These are phyloP conservation scores for Ophiostoma pallidulum DNA, from an alignment of 2,329 filamentous ascomycete species.

Conservation along the genomic window DNA sequence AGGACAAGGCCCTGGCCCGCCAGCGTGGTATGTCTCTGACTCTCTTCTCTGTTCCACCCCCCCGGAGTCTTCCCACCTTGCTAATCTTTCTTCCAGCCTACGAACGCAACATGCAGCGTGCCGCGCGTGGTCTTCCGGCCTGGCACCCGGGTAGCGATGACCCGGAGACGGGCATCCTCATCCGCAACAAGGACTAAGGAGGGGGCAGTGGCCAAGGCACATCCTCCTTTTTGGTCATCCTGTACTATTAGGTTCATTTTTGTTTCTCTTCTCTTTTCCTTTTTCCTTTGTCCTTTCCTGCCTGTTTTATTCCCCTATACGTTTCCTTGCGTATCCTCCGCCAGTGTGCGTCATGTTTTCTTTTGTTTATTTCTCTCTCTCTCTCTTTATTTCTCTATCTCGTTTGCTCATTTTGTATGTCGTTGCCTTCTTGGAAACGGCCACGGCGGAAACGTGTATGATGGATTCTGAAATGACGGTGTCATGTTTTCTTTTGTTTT, in stretches of 20 bases:
- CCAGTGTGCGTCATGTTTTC: neutral
- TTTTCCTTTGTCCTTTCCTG: neutral
- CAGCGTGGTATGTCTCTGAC: constrained; percentile 13
- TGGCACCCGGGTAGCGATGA: constrained; percentile 18
- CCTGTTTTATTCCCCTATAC: constrained; percentile 6
- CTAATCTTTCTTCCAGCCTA: constrained; percentile 10
- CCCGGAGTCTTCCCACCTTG: neutral
- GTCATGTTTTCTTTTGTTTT: neutral
- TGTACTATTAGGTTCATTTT: neutral
- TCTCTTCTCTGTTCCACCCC: neutral
- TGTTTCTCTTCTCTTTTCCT: neutral
- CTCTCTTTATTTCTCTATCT: neutral
- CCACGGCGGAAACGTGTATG: neutral
- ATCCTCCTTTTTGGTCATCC: neutral
- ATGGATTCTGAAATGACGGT: neutral
- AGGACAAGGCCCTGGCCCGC: constrained; percentile 18
- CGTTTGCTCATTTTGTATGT: neutral
- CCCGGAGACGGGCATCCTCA: constrained; percentile 18
- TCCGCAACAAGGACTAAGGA: constrained; percentile 16
- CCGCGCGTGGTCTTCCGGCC: constrained; percentile 15
- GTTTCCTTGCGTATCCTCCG: neutral
- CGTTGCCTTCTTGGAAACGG: neutral
- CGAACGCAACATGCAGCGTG: constrained; percentile 17
- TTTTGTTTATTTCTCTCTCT: neutral
- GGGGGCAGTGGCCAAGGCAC: too few species aligned